Conservation (phyloP, 305 asterid genomes). For the Striga hermonthica region DNA sequence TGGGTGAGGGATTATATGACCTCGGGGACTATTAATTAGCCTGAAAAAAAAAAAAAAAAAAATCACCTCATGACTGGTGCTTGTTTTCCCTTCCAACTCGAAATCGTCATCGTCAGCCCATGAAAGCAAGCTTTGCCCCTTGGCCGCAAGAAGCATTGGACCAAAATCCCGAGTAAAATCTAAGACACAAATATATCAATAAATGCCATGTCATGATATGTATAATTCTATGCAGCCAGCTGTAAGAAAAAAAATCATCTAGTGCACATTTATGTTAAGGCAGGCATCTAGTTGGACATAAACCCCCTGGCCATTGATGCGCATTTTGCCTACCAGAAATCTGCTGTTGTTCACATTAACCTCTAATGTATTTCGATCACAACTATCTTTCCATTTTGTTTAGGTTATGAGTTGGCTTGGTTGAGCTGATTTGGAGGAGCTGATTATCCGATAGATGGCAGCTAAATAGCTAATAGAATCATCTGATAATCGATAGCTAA, state of each 20-base stretch:
- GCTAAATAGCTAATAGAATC: no score
- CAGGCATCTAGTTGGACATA: no score
- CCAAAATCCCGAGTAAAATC: constrained; percentile 64
- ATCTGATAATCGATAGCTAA: no score
- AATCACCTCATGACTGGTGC: constrained; percentile 52
- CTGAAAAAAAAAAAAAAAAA: background rate
- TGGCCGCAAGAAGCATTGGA: constrained; percentile 58
- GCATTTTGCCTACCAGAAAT: background rate
- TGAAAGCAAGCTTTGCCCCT: constrained; percentile 62
- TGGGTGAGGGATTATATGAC: background rate
- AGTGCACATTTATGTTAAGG: background rate
- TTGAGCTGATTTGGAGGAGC: no score
- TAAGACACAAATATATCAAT: constrained; percentile 40
- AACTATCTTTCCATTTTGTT: background rate
- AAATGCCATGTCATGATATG: constrained; percentile 14
- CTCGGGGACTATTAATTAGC: background rate
- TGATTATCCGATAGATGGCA: no score
- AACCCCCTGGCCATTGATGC: background rate
- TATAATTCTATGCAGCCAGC: constrained; percentile 19
- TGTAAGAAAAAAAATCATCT: constrained; percentile 1
- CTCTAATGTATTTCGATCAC: background rate
- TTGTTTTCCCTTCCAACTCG: constrained; percentile 54
- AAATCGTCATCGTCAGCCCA: constrained; percentile 66
- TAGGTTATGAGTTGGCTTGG: no score
- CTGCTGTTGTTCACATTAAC: background rate